Conservation (phyloP, 768 basidiomycete genomes). For the Hypsizygus marmoreus region DNA sequence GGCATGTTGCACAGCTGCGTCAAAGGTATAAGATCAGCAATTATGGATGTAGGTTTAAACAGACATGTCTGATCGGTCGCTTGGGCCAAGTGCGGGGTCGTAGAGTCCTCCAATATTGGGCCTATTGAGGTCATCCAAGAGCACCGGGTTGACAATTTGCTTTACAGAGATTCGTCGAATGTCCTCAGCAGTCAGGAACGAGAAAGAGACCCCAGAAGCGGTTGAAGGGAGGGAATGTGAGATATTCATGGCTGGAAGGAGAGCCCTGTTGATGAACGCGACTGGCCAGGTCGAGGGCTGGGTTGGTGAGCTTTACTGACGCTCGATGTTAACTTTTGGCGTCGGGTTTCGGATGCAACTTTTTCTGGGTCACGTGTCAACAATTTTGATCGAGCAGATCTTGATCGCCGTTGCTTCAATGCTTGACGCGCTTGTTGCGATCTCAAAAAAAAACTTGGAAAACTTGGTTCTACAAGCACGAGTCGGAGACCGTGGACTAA, state of each 20-base stretch:
- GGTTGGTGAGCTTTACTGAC: neutral
- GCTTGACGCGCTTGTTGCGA: too few species aligned
- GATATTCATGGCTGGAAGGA: constrained; percentile 74
- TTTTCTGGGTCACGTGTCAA: constrained; percentile 30
- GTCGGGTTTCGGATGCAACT: constrained; percentile 25
- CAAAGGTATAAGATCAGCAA: constrained; percentile 15
- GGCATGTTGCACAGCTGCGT: constrained; percentile 89
- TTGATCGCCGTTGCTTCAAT: too few species aligned
- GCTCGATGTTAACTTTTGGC: constrained; percentile 1
- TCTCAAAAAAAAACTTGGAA: neutral
- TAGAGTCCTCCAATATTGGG: constrained; percentile 93
- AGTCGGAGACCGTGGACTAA: neutral
- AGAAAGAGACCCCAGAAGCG: constrained; percentile 86
- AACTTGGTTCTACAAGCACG: neutral
- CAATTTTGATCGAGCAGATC: too few species aligned
- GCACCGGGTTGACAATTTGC: constrained; percentile 89
- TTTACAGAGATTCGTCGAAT: constrained; percentile 95
- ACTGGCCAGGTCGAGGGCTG: constrained; percentile 13
- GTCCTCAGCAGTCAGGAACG: constrained; percentile 87
- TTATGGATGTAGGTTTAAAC: constrained; percentile 31
- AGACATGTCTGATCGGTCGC: constrained; percentile 86
- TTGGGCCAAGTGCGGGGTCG: constrained; percentile 93
- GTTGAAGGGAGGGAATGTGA: constrained; percentile 85
- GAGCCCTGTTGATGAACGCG: constrained; percentile 2
- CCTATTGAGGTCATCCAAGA: constrained; percentile 91